Conservation (phyloP, 768 basidiomycete genomes). For the Suillus plorans region DNA sequence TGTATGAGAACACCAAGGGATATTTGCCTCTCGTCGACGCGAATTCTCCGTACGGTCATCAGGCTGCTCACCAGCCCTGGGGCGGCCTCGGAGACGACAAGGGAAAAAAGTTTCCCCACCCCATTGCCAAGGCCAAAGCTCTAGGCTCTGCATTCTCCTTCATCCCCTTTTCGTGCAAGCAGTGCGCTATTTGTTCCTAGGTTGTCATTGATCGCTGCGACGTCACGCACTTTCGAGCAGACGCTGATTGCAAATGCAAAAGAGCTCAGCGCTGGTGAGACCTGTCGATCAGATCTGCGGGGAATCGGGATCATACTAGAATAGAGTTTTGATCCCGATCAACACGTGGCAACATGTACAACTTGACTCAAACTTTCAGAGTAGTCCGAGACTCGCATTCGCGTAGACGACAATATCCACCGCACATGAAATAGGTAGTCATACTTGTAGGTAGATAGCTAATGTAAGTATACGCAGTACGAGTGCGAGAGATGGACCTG, state of each 20-base stretch:
- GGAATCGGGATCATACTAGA: not conserved
- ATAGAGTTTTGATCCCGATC: not conserved
- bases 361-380: not conserved
- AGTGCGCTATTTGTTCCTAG: not conserved
- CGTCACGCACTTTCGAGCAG: not conserved
- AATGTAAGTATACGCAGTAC: conserved; percentile 12
- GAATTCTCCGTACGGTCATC: not conserved
- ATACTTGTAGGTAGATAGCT: conserved; percentile 9
- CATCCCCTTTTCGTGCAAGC: not conserved
- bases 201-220: not conserved
- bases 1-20: too few relatives aligned
- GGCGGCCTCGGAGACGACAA: not conserved
- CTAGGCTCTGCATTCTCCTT: not conserved
- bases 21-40: too few relatives aligned
- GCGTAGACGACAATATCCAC: not conserved
- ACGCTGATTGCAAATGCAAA: not conserved
- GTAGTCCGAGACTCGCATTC: not conserved
- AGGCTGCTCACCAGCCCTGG: not conserved
- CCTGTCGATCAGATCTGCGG: not conserved
- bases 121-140: not conserved
- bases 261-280: not conserved
- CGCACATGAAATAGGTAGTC: conserved; percentile 2
- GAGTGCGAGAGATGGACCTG: conserved; percentile 4
- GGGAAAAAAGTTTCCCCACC: not conserved
- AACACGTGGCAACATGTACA: not conserved